Evolutionary conservation across 1,284 basidiomycete species (phyloP), one percentile per base, ranked within the genome.

Genomic region (Moniliophthora roreri): DNA sequence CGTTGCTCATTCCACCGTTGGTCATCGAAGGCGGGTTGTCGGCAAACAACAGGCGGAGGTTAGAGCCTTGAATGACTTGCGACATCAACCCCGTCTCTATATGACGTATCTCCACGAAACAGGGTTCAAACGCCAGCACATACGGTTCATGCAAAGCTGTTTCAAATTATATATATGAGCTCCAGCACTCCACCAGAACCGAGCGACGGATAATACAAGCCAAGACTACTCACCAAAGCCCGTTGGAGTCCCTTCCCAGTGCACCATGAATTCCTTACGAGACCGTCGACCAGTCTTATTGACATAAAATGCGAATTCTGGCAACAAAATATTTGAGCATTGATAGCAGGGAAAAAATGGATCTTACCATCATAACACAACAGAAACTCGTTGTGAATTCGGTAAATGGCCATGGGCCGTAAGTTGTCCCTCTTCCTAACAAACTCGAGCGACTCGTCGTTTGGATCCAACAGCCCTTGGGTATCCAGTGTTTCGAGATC

Each of bases 231-330:
- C 61, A 96, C 94, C 95, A 66, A 99, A 99, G 23, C 90, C 87
- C 1, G 92, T 92, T 1, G 97, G 97, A 41, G 81, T 80, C 3
- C 97, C 97, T 71, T 99, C 95, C 97, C 97, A 99, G 62, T 93
- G 82, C 21, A 99, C 90, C 78, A 96, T 93, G 80, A 97, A 98
- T 56, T 93, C 87, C 60, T 84, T 88, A 51, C 93, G 80, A 44
- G 95, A 92, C 53, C 95, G 80, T 80, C 93, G 93, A 10, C 97
- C 97, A 61, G 89, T 96, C 77, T 93, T 95, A 73, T 98, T 97
- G 63, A 99, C 94, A 71, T 98, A 99, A 69, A 99, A 98, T 0
- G 97, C 96, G 68, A 98, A 98, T 73, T 98, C 96, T 95, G 65
- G 8, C n/a, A 53, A 56, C 38, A 63, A 50, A 36, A 16, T 34